Conservation (phyloP, 495 filamentous ascomycete genomes). For the Neurospora sp. region DNA sequence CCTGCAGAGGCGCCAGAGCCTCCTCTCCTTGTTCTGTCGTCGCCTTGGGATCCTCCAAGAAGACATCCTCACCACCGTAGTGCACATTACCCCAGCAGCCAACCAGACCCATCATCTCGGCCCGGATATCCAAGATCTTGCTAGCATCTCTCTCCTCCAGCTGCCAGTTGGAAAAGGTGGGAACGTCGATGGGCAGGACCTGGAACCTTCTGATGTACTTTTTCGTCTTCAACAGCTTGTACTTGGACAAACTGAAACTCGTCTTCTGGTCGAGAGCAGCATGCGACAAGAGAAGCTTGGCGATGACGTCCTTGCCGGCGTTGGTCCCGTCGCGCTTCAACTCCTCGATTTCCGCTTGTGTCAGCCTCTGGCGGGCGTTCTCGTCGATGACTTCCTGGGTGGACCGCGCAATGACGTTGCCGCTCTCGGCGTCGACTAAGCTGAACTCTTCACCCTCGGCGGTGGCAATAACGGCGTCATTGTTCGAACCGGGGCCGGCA, state of each 20-base stretch:
- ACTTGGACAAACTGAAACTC: slow-evolving; percentile 84
- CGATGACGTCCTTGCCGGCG: slow-evolving; percentile 79
- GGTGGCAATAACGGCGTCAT: slow-evolving; percentile 20
- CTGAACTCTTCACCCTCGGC: slow-evolving; percentile 28
- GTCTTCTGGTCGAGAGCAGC: slow-evolving; percentile 87
- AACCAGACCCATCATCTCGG: slow-evolving; percentile 68
- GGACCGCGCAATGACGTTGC: slow-evolving; percentile 58
- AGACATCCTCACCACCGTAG: slow-evolving; percentile 30
- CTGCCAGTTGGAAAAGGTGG: slow-evolving; percentile 59
- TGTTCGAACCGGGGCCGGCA: slow-evolving; percentile 14
- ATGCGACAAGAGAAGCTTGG: slow-evolving; percentile 76
- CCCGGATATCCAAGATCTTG: slow-evolving; percentile 79
- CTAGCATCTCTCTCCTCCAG: slow-evolving; percentile 64
- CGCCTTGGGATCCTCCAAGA: slow-evolving; percentile 18
- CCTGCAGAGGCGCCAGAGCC: slow-evolving; percentile 8
- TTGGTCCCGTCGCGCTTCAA: slow-evolving; percentile 69
- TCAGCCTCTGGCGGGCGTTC: slow-evolving; percentile 68
- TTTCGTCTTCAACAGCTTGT: slow-evolving; percentile 83
- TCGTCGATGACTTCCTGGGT: slow-evolving; percentile 75
- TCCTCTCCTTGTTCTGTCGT: slow-evolving; percentile 17
- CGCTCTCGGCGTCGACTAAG: slow-evolving; percentile 34
- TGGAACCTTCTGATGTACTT: slow-evolving; percentile 88
- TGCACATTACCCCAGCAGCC: slow-evolving; percentile 45
- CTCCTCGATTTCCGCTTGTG: slow-evolving; percentile 80
- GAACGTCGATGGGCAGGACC: slow-evolving; percentile 70